These are phyloP conservation scores for Iris pallida DNA, from an alignment of 116 monocot species.

Conservation along the genomic window DNA sequence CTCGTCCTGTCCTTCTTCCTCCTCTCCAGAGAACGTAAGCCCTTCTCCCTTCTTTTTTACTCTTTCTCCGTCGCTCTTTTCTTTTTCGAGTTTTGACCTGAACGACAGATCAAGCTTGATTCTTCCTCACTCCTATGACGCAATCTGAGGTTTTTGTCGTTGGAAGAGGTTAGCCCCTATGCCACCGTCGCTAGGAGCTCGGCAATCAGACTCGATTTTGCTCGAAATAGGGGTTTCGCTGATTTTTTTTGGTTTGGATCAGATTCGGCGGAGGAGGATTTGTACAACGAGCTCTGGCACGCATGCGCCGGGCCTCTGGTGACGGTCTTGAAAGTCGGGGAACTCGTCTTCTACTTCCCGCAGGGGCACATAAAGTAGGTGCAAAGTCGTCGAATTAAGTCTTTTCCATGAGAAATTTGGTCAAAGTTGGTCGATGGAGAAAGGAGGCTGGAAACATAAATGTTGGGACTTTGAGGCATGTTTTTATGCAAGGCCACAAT, in stretches of 20 bases:
- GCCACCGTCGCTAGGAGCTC: not conserved
- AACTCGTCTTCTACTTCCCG: slow-evolving; percentile 27
- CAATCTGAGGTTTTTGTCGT: slow-evolving; percentile 4
- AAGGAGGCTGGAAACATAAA: slow-evolving; percentile 14
- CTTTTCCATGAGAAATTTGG: not conserved
- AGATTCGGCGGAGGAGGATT: slow-evolving; percentile 17
- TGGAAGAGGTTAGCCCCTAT: slow-evolving; percentile 18
- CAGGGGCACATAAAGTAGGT: slow-evolving; percentile 33
- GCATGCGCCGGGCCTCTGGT: slow-evolving; percentile 33
- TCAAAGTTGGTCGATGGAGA: not conserved
- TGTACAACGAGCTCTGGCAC: slow-evolving; percentile 32
- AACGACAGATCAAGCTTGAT: too few species aligned
- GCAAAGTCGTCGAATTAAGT: not conserved
- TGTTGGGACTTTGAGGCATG: slow-evolving; percentile 15
- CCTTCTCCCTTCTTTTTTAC: too few species aligned
- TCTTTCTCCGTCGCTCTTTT: too few species aligned
- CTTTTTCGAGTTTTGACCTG: too few species aligned
- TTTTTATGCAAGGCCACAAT: slow-evolving; percentile 6
- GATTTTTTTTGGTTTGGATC: not conserved
- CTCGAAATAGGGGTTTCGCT: not conserved
- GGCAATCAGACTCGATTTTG: not conserved
- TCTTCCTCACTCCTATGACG: not conserved
- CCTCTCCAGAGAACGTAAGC: too few species aligned
- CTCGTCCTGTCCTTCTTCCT: too few species aligned
- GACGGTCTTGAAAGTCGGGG: slow-evolving; percentile 22